Evolutionary conservation across 768 basidiomycete species (phyloP), one percentile per base, ranked within the genome.

Genomic region (Clathrus columnatus): DNA sequence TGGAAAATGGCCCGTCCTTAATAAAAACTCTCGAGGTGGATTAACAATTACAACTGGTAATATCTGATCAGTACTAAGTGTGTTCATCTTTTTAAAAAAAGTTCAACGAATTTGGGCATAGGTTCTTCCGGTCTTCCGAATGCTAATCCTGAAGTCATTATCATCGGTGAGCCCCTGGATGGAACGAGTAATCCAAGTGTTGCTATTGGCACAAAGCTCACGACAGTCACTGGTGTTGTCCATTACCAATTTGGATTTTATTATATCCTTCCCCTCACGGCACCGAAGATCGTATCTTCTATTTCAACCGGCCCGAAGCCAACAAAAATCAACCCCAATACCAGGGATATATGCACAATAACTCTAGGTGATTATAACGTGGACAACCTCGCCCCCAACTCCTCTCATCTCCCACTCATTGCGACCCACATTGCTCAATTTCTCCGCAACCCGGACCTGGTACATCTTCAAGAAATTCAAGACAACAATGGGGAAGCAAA

Each of bases 351-450:
- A 4, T 81, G 79, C 62, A 61, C 65, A 6, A 56, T 82, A 14
- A 80, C 78, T 11, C 71, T 82, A 48, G 81, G 80, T 6, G 79
- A 81, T 63, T 84, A 83, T 64, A 84, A 83, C 61, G 80, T 82
- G 10, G 79, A 81, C 59, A 84, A 84, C 62, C 65, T 83, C 66
- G 65, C 71, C 4, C 79, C 80, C 5, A 76, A 77, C 3, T 61
- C 67, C 6, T 8, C 49, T 2, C 77, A 80, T 61, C 64, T 83
- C 7, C 68, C 73, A 0, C 61, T 61, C n/a, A 69, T 83, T 42
- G 81, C 80, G 1, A 59, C 66, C 11, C 83, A 83, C 59, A 82
- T 83, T 50, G 73, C 69, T 10, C 68, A 70, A 21, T 67, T 69
- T 56, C 72, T 84, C 16, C 65, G 68, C 17, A 71, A 74, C 0